Evolutionary conservation across 176 grass and related monocot species (phyloP).

Genomic region (Oryza australiensis): DNA sequence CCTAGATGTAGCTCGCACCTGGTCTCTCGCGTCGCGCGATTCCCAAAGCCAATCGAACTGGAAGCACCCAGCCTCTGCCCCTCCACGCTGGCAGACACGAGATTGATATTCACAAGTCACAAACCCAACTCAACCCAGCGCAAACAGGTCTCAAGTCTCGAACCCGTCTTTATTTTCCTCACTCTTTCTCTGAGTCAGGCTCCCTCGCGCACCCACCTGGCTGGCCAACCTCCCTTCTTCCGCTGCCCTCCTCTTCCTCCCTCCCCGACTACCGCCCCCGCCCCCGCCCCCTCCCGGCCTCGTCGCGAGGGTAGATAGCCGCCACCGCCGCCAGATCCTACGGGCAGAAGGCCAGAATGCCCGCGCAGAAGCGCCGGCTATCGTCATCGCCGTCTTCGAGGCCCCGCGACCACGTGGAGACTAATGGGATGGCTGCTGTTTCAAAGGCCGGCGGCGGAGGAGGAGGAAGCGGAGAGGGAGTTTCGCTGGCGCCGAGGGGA

Average conservation of each 20-base stretch:
- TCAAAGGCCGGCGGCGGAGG: neutral
- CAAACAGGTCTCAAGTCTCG: neutral
- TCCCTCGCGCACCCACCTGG: conserved; percentile 41
- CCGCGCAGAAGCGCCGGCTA: conserved; percentile 52
- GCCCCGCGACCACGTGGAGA: conserved; percentile 40
- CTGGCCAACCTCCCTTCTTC: conserved; percentile 41
- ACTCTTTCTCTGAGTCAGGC: conserved; percentile 37
- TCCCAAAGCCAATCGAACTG: conserved; percentile 36
- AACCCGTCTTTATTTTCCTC: conserved; percentile 43
- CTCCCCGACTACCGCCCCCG: conserved; percentile 40
- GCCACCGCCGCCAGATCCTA: conserved; percentile 37
- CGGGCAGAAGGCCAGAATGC: conserved; percentile 37
- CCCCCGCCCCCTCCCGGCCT: neutral
- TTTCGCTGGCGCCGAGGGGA: conserved; percentile 18
- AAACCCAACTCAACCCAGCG: neutral
- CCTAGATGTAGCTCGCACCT: conserved; percentile 29
- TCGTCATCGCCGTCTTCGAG: conserved; percentile 30
- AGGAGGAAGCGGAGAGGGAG: conserved; percentile 14
- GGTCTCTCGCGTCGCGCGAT: conserved; percentile 23
- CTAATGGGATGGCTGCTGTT: conserved; percentile 9
- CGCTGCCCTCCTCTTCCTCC: conserved; percentile 26
- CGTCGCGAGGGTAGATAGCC: neutral
- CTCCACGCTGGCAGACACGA: neutral
- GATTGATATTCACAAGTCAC: neutral
- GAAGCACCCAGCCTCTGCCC: neutral